Percentiles rank a stretch among this genome's conserved stretches.
Conservation (phyloP, 2,329 filamentous ascomycete species). For the Fusarium sp. region DNA sequence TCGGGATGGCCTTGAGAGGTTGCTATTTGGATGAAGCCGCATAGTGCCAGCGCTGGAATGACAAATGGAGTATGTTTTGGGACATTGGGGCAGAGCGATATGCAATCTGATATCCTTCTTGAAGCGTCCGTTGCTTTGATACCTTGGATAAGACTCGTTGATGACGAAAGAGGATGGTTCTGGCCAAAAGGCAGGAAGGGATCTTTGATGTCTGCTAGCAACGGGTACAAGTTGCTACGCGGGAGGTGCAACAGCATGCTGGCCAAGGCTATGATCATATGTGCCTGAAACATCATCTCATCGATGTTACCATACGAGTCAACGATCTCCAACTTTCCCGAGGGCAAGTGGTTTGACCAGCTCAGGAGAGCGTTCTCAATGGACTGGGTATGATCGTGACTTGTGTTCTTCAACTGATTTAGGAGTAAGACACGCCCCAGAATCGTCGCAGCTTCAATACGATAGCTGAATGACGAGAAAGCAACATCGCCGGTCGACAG, state of each 20-base stretch:
- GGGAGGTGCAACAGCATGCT: constrained; percentile 37
- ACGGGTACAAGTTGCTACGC: constrained; percentile 20
- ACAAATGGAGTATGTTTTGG: constrained; percentile 36
- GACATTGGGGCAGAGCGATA: constrained; percentile 29
- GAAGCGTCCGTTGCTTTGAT: constrained; percentile 39
- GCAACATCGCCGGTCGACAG: constrained; percentile 19
- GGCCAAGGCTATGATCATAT: constrained; percentile 32
- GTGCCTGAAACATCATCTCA: constrained; percentile 39
- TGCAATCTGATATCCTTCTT: constrained; percentile 31
- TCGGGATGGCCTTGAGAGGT: constrained; percentile 30
- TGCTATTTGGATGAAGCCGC: constrained; percentile 34
- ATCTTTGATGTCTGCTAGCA: constrained; percentile 16
- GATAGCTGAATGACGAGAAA: constrained; percentile 38
- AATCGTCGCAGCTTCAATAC: constrained; percentile 35
- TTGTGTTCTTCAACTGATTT: constrained; percentile 18
- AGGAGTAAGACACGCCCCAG: constrained; percentile 25
- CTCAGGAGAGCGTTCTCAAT: constrained; percentile 35
- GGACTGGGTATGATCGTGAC: constrained; percentile 32
- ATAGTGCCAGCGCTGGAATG: constrained; percentile 25
- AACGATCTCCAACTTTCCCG: constrained; percentile 28
- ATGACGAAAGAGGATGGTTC: constrained; percentile 13
- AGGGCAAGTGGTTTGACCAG: constrained; percentile 33
- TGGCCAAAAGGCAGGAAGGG: constrained; percentile 12
- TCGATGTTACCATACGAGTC: constrained; percentile 34
- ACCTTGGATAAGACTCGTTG: constrained; percentile 25